Evolutionary conservation across 225 moss, liverwort and hornwort species (phyloP), one percentile per base, ranked within the genome.

Genomic region (Sphagnum tenellum): DNA sequence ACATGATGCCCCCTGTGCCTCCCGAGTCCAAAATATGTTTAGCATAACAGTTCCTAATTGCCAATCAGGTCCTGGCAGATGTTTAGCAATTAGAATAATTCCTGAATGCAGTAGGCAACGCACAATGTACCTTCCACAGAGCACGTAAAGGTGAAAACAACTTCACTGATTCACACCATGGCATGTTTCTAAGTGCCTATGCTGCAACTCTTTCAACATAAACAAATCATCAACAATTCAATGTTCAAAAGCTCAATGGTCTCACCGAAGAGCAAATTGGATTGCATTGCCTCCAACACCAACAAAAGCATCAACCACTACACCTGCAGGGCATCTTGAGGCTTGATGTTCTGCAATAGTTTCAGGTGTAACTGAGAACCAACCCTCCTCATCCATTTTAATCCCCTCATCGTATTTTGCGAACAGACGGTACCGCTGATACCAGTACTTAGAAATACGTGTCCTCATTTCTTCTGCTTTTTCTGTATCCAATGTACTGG

Each of bases 261-360:
- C 74, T 65, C 66, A 96, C 95, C 72, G 82, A 61, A 89, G 69
- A 67, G 95, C 95, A 81, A 96, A 90, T 73, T 96, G 95, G 71
- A 96, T 96, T 67, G 95, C 95, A 72, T 96, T 96, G 64, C 95
- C 95, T 50, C 95, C 95, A 13, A 96, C 85, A 64, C 95, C 95
- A 66, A 82, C 77, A 73, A 96, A 96, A 55, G 86, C 95, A 81
- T 96, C 95, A 63, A 96, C 65, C 47, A 90, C 77, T 14, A 90
- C 77, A 58, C 88, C 88, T 53, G 72, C 64, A 69, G 73, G 78
- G 69, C 88, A 90, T 72, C 92, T 82, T 56, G 77, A 67, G 45
- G 92, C 95, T 61, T 96, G 95, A 64, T 92, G 95, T 70, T 74
- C 61, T 48, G 95, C 95, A 70, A 96, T 92, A n/a, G 68, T 69